These are phyloP conservation scores for Vigna trinervia DNA, from an alignment of 306 rosid genomes.

Conservation along the genomic window DNA sequence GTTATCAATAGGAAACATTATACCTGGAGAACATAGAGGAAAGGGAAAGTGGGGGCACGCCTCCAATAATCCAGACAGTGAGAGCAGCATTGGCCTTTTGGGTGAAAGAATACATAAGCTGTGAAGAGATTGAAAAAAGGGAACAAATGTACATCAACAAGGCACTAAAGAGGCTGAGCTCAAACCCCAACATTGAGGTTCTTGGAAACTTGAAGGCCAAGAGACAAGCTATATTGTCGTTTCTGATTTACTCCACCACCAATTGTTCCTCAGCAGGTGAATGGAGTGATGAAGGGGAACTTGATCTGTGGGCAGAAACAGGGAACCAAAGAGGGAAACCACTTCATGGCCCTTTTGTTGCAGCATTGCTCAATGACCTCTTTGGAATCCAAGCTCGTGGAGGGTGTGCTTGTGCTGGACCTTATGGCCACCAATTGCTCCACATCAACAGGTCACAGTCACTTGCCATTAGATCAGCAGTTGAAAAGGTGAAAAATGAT, in stretches of 20 bases:
- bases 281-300: constrained; percentile 25
- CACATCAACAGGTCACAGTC: constrained; percentile 56
- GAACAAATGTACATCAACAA: constrained; percentile 58
- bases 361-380: constrained; percentile 73
- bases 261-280: constrained; percentile 41
- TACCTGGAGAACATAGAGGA: constrained; percentile 76
- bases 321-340: constrained; percentile 68
- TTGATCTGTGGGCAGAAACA: constrained; percentile 68
- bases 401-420: constrained; percentile 95
- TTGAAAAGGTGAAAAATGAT: constrained; percentile 58
- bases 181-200: constrained; percentile 62
- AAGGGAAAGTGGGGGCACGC: constrained; percentile 89
- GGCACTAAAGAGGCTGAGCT: constrained; percentile 65
- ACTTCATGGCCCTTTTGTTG: constrained; percentile 82
- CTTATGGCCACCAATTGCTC: constrained; percentile 80
- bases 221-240: constrained; percentile 79
- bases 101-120: constrained; percentile 79
- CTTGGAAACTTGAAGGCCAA: constrained; percentile 65
- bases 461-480: constrained; percentile 65
- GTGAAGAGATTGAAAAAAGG: constrained; percentile 62
- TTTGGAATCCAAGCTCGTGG: constrained; percentile 94
- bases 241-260: constrained; percentile 64
- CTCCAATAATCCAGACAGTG: constrained; percentile 81
- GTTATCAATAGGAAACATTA: constrained; percentile 69
- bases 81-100: constrained; percentile 89